Evolutionary conservation across 2,329 filamentous ascomycete genomes (phyloP).

Genomic region (Fusarium chuoi): DNA sequence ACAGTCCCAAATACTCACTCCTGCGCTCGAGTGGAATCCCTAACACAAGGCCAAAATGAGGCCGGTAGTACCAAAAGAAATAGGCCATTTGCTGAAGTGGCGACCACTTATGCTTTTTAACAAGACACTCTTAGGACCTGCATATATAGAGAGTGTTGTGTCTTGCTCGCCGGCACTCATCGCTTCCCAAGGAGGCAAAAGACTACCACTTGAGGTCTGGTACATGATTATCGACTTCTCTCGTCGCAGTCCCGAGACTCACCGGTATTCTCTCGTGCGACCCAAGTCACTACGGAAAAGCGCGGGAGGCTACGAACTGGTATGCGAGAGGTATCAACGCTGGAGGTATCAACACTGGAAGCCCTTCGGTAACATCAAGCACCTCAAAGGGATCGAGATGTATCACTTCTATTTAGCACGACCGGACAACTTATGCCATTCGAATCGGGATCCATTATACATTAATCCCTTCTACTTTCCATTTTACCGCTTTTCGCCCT

Average conservation of each 20-base stretch:
- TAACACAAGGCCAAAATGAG: background rate
- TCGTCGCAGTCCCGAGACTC: fast-evolving
- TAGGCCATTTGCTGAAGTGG: background rate
- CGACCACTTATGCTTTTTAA: background rate
- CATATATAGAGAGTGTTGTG: background rate
- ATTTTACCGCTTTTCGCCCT: background rate
- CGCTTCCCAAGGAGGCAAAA: background rate
- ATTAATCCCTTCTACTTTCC: background rate
- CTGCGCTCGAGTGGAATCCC: too few species aligned
- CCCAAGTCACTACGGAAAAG: background rate
- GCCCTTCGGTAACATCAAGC: background rate
- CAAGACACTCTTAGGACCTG: background rate
- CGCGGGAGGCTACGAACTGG: background rate
- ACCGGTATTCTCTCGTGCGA: background rate
- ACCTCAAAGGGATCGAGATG: fast-evolving
- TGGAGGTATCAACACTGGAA: background rate
- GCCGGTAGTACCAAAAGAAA: background rate
- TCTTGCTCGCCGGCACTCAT: background rate
- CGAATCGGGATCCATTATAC: background rate
- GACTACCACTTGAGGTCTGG: slow-evolving; percentile 2
- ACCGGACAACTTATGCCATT: background rate
- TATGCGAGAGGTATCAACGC: background rate
- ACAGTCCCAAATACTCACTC: too few species aligned
- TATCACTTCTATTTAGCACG: background rate
- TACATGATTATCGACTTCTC: background rate